A percentile compares a stretch with the other conserved stretches of the same genome.
Conservation (phyloP, 2,329 filamentous ascomycete genomes). For the Neonectria ditissima region DNA sequence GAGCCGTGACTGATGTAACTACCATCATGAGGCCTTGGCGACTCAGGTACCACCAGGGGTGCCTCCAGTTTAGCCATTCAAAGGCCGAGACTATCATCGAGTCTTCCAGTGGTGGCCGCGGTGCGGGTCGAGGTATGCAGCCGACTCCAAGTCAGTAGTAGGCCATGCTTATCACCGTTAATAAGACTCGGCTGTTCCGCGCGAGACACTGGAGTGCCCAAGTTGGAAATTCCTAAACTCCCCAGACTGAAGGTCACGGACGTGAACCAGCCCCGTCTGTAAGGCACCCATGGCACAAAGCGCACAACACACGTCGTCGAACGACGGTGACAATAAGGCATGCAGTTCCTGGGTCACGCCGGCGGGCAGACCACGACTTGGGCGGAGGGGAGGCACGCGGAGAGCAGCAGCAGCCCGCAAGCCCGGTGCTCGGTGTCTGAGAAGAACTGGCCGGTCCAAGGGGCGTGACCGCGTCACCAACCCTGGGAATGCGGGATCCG, state of each 20-base stretch:
- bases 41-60: constrained; percentile 12
- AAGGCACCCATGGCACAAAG: neutral
- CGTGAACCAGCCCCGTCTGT: constrained; percentile 9
- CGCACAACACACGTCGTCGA: neutral
- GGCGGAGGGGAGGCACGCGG: neutral
- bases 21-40: neutral
- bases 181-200: neutral
- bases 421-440: neutral
- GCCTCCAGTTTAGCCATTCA: constrained; percentile 4
- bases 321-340: constrained; percentile 7
- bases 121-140: constrained; percentile 16
- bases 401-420: neutral
- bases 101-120: constrained; percentile 3
- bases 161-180: constrained; percentile 1
- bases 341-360: neutral
- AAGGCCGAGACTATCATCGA: neutral
- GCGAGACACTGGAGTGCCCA: neutral
- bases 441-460: neutral
- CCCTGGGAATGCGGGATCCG: neutral
- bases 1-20: neutral
- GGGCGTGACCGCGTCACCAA: constrained; percentile 7
- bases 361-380: neutral
- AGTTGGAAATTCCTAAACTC: neutral
- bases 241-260: constrained; percentile 9
- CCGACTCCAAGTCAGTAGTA: neutral